Base-by-base conservation (phyloP, 208 protist species). In the Crithidia fasciculata region DNA sequence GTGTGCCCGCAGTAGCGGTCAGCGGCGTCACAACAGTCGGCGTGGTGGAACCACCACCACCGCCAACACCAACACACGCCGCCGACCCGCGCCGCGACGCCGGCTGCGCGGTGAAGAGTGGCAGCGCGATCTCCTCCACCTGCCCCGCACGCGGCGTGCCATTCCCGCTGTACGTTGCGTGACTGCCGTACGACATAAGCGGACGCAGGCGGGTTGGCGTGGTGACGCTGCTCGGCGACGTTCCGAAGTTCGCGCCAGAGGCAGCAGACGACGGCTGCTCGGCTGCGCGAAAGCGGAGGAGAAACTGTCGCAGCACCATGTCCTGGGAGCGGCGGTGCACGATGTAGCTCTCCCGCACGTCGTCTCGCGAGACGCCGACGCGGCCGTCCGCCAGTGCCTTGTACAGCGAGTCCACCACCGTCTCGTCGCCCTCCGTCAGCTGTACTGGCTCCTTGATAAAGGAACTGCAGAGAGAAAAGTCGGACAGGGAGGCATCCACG, bases 291-390 rank as follows among this genome's bases (percentile, higher is more conserved):
- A 64, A 52, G 49, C 49, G 69, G 5, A 71, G 47, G 8, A 83
- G 58, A 36, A 78, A 78, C 39, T 83, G 68, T 3, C 68, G 58
- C 50, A 83, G 53, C 50, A 83, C 78, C 43, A 45, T 10, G 53
- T 70, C 66, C 59, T 74, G 65, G 15, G 59, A n/a, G 49, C 79
- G 79, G 68, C 54, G 73, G 53, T 83, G 67, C 8, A 56, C 62
- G 45, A 74, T 47, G 79, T 83, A 83, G 59, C 69, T 79, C 47
- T 76, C 62, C n/a, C 47, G 64, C 7, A 83, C 73, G 39, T 83
- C 69, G 1, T 79, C 73, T 6, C 53, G 65, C 4, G 61, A 60
- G 9, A 64, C 73, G 2, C 53, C 65, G 10, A 77, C 65, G 13
- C 66, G 67, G 49, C 66, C 68, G 28, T 52, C 56, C 4, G 57